These are phyloP conservation scores for Piromyces sp. DNA, from an alignment of 192 early-diverging fungal genomes.

Conservation along the genomic window DNA sequence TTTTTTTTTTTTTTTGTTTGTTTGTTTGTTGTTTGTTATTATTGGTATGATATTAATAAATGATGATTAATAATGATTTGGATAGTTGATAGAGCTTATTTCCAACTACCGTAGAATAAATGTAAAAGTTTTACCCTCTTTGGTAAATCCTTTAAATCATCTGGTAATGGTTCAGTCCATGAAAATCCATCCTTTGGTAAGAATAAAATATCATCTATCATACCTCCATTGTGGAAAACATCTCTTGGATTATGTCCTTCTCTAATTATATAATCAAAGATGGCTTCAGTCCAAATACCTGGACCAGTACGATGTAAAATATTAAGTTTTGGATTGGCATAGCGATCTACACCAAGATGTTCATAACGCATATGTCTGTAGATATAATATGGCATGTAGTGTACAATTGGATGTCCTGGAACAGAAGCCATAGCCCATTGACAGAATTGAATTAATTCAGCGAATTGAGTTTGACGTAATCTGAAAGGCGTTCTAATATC, in stretches of 20 bases:
- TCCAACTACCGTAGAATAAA: background rate
- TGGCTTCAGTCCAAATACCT: background rate
- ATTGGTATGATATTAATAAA: no score
- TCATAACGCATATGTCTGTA: background rate
- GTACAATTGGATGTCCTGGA: slow-evolving; percentile 7
- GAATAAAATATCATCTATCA: background rate
- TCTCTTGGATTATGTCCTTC: background rate
- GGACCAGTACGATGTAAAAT: background rate
- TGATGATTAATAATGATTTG: no score
- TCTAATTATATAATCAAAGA: background rate
- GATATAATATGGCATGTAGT: background rate
- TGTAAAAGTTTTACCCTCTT: background rate
- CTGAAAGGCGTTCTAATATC: background rate
- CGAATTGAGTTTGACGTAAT: background rate
- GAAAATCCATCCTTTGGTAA: background rate
- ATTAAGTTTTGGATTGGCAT: background rate
- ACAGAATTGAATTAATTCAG: background rate
- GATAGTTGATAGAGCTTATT: no score
- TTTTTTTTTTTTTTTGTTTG: no score
- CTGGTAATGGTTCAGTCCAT: background rate
- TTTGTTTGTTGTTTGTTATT: no score
- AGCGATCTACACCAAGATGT: background rate
- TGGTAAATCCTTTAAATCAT: background rate
- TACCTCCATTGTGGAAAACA: background rate
- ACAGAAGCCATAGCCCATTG: slow-evolving; percentile 11